Evolutionary conservation across 345 rosid species (phyloP).

Genomic region (Eucalyptus grandis): DNA sequence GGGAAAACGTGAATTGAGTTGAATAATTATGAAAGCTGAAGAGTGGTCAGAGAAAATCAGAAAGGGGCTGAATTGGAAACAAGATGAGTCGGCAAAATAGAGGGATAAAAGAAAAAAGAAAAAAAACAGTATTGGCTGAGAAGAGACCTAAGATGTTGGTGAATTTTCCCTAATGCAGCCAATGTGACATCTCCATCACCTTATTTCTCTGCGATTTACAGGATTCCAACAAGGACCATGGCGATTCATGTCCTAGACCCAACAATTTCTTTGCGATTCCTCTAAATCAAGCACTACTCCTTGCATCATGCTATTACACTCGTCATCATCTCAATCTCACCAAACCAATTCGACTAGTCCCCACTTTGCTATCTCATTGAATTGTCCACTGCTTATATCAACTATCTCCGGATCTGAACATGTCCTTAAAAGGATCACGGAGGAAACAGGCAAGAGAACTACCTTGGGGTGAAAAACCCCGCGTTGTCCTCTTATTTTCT

Average conservation of each 20-base stretch:
- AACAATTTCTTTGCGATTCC: not conserved
- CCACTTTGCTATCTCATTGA: too few relatives aligned
- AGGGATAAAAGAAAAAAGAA: too few relatives aligned
- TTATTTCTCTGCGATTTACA: not conserved
- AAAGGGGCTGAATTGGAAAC: not conserved
- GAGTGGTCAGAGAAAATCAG: not conserved
- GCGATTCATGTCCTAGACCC: not conserved
- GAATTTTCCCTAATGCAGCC: not conserved
- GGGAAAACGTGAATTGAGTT: not conserved
- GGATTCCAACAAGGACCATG: not conserved
- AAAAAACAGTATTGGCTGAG: not conserved
- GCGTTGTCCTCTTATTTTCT: fast-evolving
- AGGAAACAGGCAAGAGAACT: fast-evolving
- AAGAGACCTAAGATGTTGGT: not conserved
- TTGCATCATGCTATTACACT: not conserved
- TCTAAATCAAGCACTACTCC: not conserved
- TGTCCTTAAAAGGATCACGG: too few relatives aligned
- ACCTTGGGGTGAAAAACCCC: fast-evolving
- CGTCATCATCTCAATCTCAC: not conserved
- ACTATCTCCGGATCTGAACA: fast-evolving
- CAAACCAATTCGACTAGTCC: not conserved
- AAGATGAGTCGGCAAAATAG: not conserved
- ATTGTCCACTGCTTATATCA: too few relatives aligned
- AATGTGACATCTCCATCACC: not conserved
- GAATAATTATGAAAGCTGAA: not conserved